Base-by-base conservation (phyloP, 164 flowering plant species). In the Magnolia changhungtana region DNA sequence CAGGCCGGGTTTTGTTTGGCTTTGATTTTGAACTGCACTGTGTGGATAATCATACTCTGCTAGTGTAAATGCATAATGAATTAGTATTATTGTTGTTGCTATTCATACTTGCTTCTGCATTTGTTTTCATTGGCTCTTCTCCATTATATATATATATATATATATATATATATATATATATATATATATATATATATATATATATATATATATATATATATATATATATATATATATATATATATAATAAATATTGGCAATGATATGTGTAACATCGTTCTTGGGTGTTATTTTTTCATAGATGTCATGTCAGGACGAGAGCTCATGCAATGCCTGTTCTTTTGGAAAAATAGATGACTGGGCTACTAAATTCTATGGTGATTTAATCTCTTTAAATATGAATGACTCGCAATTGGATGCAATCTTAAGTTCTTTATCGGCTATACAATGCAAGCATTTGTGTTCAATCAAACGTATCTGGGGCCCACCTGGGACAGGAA, bases 401-500 rank as follows among this genome's bases (percentile, higher is more conserved):
- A 88, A 94, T 77, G 81, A 84, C 4, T 91, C 95, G 4, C 98
- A 94, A 81, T 31, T 0, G 1, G 55, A 69, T 27, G 91, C 97
- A 52, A 80, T 94, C 18, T 13, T 71, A 0, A 69, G 79, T 27
- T 81, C 87, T 67, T 73, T 91, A 66, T 2, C 59, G 8, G 71
- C 69, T 29, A 10, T 80, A 24, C 72, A 78, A 3, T 87, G 89
- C 63, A 8, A 70, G 6, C 88, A 88, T 72, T 79, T 72, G 74
- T 37, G 87, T 61, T 72, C 83, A 11, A 80, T 89, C 8, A 82
- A 88, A 69, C 90, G 88, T 37, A 83, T 93, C 8, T 88, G 95
- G 93, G 98, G 98, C 3, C 96, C 96, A 1, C 95, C 96, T 0
- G 98, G 96, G 8, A 91, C 97, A 0, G 97, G 97, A 13, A 93